Base-by-base conservation (phyloP, 2,329 filamentous ascomycete genomes). In the Ceratocystis diversiconidia region DNA sequence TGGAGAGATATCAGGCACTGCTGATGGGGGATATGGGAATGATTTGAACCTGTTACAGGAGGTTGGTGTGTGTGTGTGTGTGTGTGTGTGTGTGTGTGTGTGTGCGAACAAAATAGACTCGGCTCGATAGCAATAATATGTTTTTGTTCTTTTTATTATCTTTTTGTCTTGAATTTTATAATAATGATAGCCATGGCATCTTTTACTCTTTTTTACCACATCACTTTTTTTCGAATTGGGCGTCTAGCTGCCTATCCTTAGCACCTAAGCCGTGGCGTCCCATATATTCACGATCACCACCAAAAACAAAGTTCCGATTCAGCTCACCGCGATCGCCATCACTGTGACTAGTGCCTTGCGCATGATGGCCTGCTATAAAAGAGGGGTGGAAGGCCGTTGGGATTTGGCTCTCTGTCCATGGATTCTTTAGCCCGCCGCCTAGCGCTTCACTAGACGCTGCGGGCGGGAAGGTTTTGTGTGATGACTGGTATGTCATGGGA, bases 1-100 rank as follows among this genome's bases (percentile, higher is more conserved):
- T 92, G 69, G 89, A 95, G 72, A 88, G 85, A 74, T 91, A 91
- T 72, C 87, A 92, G 74, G 82, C 85, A 66, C 74, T 89, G 66
- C 74, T 96, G 71, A 83, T 94, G 77, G 91, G 91, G 1, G 83
- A 89, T n/a, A 50, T 65, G 46, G 32, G 41, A 17, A 59, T 59
- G 28, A 32, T 59, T 28, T 59, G 12, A 25, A 25, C 17, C 10
- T 5, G 6, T n/a, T 15, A 30, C 6, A 12, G 17, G 15, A 7
- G 28, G 1, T 7, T 32, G 22, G 22, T 17, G 41, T 57, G 57
- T 41, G 10, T 41, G 10, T 36, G 7, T 36, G 30, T 32, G 30
- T 32, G 1, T 32, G 32, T n/a, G n/a, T 15, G 41, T 57, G 57
- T 41, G 36, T 41, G 10, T 36, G 7, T 36, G 32, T 10, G 32